Base-by-base conservation (phyloP, 768 basidiomycete genomes). In the Termitomyces sp. region DNA sequence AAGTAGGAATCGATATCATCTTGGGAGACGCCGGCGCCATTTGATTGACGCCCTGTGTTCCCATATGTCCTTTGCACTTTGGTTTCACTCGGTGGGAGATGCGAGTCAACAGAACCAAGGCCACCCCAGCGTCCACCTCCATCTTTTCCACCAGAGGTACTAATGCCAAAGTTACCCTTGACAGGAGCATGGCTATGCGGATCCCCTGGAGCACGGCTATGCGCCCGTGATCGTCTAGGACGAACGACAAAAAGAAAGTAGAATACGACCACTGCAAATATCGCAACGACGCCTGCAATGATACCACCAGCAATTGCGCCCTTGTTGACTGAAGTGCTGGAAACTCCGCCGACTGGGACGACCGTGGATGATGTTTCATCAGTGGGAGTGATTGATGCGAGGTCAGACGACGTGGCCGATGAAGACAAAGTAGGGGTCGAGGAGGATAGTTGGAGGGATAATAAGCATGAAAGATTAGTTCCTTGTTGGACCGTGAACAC, bases 251-350 rank as follows among this genome's bases (percentile, higher is more conserved):
- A 60, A 36, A n/a, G n/a, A n/a, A 74, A 56, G 58, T 73, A 71
- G 55, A 75, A 52, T 7, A 71, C 64, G 16, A 72, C 63, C 22
- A 78, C 60, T 5, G 60, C 61, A 29, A 70, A 62, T 8, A 75
- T 44, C 33, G 82, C 54, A 15, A 68, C 77, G 2, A 75, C 63
- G 2, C 74, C 80, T 5, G 81, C 85, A 4, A 86, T 60, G 20
- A 80, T 75, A 26, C 78, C 78, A 2, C 85, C 87, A 5, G 75
- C 77, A 28, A 87, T 79, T 8, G 74, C 72, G 0, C 75, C 79
- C 1, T 70, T 68, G 39, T 77, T 77, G 7, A 68, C 64, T 4
- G 64, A 59, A 16, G 71, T 66, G 7, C 66, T 50, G 5, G 69
- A 56, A 4, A 69, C 49, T 26, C 63, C 66, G 24, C 70, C 68